These are phyloP conservation scores for Botryotinia convoluta DNA, from an alignment of 2,329 filamentous ascomycete genomes.

Conservation along the genomic window DNA sequence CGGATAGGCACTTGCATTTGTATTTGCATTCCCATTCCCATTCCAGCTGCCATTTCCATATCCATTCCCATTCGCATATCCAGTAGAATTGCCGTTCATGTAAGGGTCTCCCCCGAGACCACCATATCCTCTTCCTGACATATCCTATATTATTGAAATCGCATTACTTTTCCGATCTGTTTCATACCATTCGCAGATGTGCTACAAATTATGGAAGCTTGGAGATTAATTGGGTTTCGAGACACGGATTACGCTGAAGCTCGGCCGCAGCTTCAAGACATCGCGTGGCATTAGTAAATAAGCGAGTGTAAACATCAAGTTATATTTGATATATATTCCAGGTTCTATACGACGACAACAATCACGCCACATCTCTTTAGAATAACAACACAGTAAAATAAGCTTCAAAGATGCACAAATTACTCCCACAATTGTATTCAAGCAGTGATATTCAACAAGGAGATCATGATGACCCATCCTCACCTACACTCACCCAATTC, in stretches of 20 bases:
- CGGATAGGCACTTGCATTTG: constrained; percentile 30
- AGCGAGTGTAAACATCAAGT: constrained; percentile 4
- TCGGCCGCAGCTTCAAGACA: background rate
- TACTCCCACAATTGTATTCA: background rate
- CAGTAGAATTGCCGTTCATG: constrained; percentile 29
- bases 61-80: constrained; percentile 18
- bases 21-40: constrained; percentile 12
- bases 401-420: background rate
- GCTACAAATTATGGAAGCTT: background rate
- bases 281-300: constrained; percentile 1
- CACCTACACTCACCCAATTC: constrained; percentile 13
- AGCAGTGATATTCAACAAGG: background rate
- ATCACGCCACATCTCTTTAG: background rate
- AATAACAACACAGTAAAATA: background rate
- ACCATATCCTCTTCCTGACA: constrained; percentile 38
- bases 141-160: constrained; percentile 29
- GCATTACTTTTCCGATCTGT: constrained; percentile 24
- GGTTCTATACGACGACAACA: background rate
- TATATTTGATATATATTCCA: background rate
- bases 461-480: background rate
- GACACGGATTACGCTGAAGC: constrained; percentile 11
- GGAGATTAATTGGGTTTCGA: constrained; percentile 1
- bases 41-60: constrained; percentile 14
- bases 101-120: constrained; percentile 36
- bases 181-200: constrained; percentile 28